Percentiles rank a stretch among this genome's conserved stretches.
These are phyloP conservation scores for Harringtonia aguacate DNA, from an alignment of 2,329 filamentous ascomycete genomes.

Conservation along the genomic window DNA sequence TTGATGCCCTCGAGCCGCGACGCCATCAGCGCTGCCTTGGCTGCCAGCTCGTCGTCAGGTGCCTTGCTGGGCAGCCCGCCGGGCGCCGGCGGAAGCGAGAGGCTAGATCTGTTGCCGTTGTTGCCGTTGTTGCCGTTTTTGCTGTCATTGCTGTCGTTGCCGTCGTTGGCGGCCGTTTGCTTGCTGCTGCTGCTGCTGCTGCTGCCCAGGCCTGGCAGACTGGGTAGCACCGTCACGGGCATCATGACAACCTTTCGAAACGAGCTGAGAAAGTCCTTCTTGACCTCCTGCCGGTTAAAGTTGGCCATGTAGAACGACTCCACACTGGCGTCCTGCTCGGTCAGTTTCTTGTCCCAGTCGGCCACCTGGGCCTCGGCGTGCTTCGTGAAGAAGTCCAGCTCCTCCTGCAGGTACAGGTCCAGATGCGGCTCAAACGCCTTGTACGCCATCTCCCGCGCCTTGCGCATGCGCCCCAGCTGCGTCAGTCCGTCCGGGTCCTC, in stretches of 20 bases:
- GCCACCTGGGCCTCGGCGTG: constrained; percentile 67
- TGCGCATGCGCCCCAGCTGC: constrained; percentile 16
- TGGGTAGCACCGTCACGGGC: constrained; percentile 77
- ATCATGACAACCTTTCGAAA: constrained; percentile 99
- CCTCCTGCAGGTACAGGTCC: constrained; percentile 87
- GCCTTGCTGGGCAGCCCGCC: constrained; percentile 32
- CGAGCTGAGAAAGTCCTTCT: constrained; percentile 89
- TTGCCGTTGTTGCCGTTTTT: constrained; percentile 12
- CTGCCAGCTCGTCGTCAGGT: constrained; percentile 83
- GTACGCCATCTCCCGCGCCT: constrained; percentile 56
- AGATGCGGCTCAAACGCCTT: constrained; percentile 83
- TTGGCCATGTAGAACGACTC: constrained; percentile 96
- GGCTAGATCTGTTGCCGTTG: constrained; percentile 9
- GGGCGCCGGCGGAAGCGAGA: constrained; percentile 1
- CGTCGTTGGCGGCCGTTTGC: too few relatives aligned
- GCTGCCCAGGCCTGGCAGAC: constrained; percentile 48
- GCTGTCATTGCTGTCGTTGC: constrained; percentile 12
- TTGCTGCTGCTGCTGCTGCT: constrained; percentile 20
- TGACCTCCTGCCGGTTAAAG: constrained; percentile 87
- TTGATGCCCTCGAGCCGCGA: constrained; percentile 89
- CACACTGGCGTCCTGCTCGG: constrained; percentile 78
- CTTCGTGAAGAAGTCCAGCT: constrained; percentile 74
- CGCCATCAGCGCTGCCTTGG: constrained; percentile 96
- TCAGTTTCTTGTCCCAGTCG: constrained; percentile 84
- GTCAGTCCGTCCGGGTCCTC: constrained; percentile 5